Evolutionary conservation across 495 filamentous ascomycete genomes (phyloP), one percentile per base, ranked within the genome.

Genomic region (Hamigera avellanea): DNA sequence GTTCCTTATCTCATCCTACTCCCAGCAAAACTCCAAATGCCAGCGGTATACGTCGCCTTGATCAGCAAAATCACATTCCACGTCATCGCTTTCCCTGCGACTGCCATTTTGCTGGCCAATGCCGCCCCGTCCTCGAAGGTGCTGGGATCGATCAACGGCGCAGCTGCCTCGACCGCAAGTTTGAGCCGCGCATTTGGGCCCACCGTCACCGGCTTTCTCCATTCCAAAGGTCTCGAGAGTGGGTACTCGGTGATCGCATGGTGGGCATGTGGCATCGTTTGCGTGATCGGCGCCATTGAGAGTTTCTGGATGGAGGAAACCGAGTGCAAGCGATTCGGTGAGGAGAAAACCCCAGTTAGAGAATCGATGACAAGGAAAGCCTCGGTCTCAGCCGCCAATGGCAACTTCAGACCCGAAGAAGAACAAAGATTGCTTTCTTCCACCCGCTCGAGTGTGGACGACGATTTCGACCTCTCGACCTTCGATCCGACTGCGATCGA

Each of bases 1-100:
- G 82, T 87, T 30, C 91, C 91, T 0, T 98, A 98, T 61, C 71
- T 95, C 25, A 78, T 87, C 31, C 72, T 96, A 9, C 69, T 96
- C 0, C 88, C 89, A 4, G 61, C 72, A 18, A 54, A 57, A 23
- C 59, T 84, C 8, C 78, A 81, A 35, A 83, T 82, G 63, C 56
- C 69, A 7, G 85, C 81, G 1, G 67, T 93, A 35, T 87, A 84
- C 49, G 48, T 70, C 7, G 64, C 87, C 15, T 63, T 96, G 23
- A 70, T 91, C 42, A 81, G 81, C 75, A 96, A 95, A 57, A 87
- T 89, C 49, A 88, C 85, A 0, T 80, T 83, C 43, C 73, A 86
- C 45, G 80, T 83, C 26, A 73, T 95, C 54, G 75, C 86, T 0
- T 95, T 91, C 59, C 89, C 89, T 14, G 78, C 80, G 39, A 85